Percentiles rank a stretch among this genome's conserved stretches.
phyloP scores from a whole-genome alignment of 768 basidiomycete species.

The Boletales sp. region DNA sequence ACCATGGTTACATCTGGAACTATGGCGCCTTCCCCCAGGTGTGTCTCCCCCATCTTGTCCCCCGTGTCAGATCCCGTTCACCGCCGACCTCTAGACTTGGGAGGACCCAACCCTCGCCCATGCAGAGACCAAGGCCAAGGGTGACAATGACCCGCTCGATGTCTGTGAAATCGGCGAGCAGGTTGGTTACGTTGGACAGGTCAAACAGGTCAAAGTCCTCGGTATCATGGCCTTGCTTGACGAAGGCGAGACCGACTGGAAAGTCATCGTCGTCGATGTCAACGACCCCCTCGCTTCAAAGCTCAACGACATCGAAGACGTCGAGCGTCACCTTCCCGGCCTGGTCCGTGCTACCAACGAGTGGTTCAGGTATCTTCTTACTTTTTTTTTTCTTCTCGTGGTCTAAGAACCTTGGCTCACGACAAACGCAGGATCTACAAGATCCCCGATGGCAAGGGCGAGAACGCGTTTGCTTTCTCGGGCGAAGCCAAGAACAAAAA shows the following conservation, averaged over 20 bases:
- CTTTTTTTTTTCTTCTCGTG: slow-evolving; percentile 4
- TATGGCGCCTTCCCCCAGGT: slow-evolving; percentile 99
- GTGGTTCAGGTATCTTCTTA: slow-evolving; percentile 79
- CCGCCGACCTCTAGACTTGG: slow-evolving; percentile 72
- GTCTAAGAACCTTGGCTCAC: neutral
- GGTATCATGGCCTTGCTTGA: slow-evolving; percentile 99
- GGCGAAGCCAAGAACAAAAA: slow-evolving; percentile 99
- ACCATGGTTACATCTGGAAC: slow-evolving; percentile 99
- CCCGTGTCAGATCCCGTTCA: neutral
- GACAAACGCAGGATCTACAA: slow-evolving; percentile 74
- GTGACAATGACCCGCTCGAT: slow-evolving; percentile 99
- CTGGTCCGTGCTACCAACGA: slow-evolving; percentile 96
- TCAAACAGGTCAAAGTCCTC: slow-evolving; percentile 99
- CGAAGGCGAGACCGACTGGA: slow-evolving; percentile 99
- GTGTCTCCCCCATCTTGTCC: slow-evolving; percentile 14
- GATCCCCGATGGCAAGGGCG: slow-evolving; percentile 93
- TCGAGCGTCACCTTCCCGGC: slow-evolving; percentile 96
- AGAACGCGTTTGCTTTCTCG: slow-evolving; percentile 98
- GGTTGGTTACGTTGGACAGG: slow-evolving; percentile 93
- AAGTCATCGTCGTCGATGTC: slow-evolving; percentile 97
- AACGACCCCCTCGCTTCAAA: slow-evolving; percentile 93
- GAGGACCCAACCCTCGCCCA: slow-evolving; percentile 87
- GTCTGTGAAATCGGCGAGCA: slow-evolving; percentile 99
- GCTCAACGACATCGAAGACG: slow-evolving; percentile 98
- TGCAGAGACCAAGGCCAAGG: slow-evolving; percentile 97